A percentile compares a stretch with the other conserved stretches of the same genome.
These are phyloP conservation scores for Aspergillus sp. DNA, from an alignment of 2,329 filamentous ascomycete genomes.

Conservation along the genomic window DNA sequence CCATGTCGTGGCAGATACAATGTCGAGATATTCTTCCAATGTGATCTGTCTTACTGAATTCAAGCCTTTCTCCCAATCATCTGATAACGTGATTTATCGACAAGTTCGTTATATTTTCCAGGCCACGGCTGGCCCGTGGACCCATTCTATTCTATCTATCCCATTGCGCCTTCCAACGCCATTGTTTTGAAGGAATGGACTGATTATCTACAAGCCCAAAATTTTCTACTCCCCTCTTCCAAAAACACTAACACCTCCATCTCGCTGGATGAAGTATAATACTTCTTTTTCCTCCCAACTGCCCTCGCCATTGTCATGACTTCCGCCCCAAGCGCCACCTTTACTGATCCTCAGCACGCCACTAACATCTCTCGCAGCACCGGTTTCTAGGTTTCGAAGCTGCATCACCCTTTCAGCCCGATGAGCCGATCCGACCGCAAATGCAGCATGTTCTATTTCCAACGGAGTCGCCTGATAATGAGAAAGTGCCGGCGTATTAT, in stretches of 20 bases:
- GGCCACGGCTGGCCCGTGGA: no score
- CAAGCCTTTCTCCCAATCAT: neutral
- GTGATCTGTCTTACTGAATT: slow-evolving; percentile 25
- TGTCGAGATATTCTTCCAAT: slow-evolving; percentile 27
- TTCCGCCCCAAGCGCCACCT: slow-evolving; percentile 41
- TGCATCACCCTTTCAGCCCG: slow-evolving; percentile 67
- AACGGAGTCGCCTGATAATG: slow-evolving; percentile 55
- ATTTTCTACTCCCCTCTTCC: slow-evolving; percentile 63
- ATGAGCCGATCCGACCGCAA: slow-evolving; percentile 70
- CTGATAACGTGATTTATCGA: no score
- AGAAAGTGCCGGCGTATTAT: slow-evolving; percentile 31
- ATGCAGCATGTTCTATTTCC: slow-evolving; percentile 66
- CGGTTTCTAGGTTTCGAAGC: slow-evolving; percentile 74
- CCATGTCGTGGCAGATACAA: slow-evolving; percentile 32
- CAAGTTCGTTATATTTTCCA: no score
- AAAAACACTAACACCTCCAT: slow-evolving; percentile 79
- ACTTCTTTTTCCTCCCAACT: slow-evolving; percentile 60
- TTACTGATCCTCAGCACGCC: slow-evolving; percentile 75
- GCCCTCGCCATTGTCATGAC: slow-evolving; percentile 22
- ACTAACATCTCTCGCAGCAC: slow-evolving; percentile 84
- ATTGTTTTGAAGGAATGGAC: no score
- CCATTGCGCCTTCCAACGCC: no score
- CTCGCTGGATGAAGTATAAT: slow-evolving; percentile 73
- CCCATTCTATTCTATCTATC: no score
- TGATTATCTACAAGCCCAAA: no score